phyloP scores from a whole-genome alignment of 176 grass and related monocot species.

The bread wheat (Triticum aestivum) region IWGSC_CS_RefSeq_v2.1 NC_057801.1:833484132-833484631 shows the following conservation, averaged over 20 bases:
- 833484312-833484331: background rate
- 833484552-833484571: background rate
- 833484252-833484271: slow-evolving; percentile 58
- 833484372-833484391: slow-evolving; percentile 56
- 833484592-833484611: background rate
- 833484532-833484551: background rate
- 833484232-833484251: slow-evolving; percentile 37
- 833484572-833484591: background rate
- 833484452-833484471: background rate
- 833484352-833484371: slow-evolving; percentile 80
- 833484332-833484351: slow-evolving; percentile 46
- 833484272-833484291: slow-evolving; percentile 38
- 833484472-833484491: background rate
- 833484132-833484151: background rate
- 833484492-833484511: too few species aligned
- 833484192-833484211: background rate
- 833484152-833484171: background rate
- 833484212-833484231: slow-evolving; percentile 30
- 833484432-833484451: background rate
- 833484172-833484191: too few species aligned
- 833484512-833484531: too few species aligned
- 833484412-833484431: slow-evolving; percentile 37
- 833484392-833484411: slow-evolving; percentile 55
- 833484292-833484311: slow-evolving; percentile 25
- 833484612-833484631: background rate